Percentiles rank a stretch among this genome's conserved stretches.
These are phyloP conservation scores for Ophiostoma australiae DNA, from an alignment of 2,329 filamentous ascomycete species.

Conservation along the genomic window DNA sequence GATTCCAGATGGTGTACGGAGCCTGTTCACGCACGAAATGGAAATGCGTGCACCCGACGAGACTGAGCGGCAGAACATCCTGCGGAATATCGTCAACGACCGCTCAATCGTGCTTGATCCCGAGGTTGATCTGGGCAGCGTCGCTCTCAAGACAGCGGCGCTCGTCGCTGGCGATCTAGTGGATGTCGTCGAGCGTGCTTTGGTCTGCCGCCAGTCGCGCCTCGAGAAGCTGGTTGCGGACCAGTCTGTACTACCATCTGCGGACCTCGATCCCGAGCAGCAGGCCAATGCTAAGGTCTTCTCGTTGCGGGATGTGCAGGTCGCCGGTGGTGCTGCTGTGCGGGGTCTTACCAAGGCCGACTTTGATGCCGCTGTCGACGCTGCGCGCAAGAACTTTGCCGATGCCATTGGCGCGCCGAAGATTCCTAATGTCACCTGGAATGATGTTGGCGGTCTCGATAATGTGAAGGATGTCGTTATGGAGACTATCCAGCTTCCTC, in stretches of 20 bases:
- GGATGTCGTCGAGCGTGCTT: constrained; percentile 86
- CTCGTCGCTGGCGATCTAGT: constrained; percentile 90
- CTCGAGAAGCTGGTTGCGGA: constrained; percentile 64
- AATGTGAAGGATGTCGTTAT: constrained; percentile 97
- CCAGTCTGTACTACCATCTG: constrained; percentile 4
- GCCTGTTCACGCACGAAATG: constrained; percentile 90
- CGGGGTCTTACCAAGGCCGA: constrained; percentile 75
- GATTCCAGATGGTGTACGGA: constrained; percentile 81
- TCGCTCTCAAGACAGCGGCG: constrained; percentile 92
- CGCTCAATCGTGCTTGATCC: constrained; percentile 71
- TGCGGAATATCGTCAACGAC: constrained; percentile 72
- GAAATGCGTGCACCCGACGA: constrained; percentile 93
- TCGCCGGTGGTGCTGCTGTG: constrained; percentile 76
- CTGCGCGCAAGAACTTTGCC: constrained; percentile 94
- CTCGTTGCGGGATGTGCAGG: constrained; percentile 75
- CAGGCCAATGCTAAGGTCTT: constrained; percentile 36
- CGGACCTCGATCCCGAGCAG: constrained; percentile 20
- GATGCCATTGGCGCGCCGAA: constrained; percentile 96
- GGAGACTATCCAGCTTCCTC: constrained; percentile 90
- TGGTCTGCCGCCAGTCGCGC: constrained; percentile 69
- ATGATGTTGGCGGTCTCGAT: constrained; percentile 86
- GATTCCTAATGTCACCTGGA: constrained; percentile 95
- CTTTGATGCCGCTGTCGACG: constrained; percentile 89
- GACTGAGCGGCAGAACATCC: constrained; percentile 80
- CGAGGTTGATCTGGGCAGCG: constrained; percentile 74